phyloP scores from a whole-genome alignment of 345 rosid species.

The Citrus cavaleriei region DNA sequence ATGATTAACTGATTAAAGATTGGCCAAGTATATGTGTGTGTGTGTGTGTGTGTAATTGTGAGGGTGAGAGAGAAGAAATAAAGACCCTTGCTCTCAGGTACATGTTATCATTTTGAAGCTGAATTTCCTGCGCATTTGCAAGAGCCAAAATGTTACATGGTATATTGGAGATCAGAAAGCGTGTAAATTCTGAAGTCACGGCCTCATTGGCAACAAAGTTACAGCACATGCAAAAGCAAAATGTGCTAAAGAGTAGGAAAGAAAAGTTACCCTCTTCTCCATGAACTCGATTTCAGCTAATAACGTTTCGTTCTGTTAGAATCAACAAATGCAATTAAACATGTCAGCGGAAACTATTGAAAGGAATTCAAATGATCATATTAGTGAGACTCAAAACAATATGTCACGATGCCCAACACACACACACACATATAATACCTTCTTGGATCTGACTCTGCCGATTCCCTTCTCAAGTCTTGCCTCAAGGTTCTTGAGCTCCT shows the following conservation, averaged over 20 bases:
- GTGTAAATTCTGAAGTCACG: not conserved
- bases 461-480: slow-evolving; percentile 75
- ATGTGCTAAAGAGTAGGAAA: not conserved
- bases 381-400: not conserved
- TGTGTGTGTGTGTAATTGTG: not conserved
- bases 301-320: slow-evolving; percentile 68
- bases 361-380: not conserved
- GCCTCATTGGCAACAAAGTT: too few relatives aligned
- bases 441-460: slow-evolving; percentile 76
- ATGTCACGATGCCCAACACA: not conserved
- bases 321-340: not conserved
- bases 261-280: slow-evolving; percentile 79
- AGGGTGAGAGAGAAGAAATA: not conserved
- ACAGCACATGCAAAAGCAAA: not conserved
- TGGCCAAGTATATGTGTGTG: not conserved
- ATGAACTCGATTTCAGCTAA: slow-evolving; percentile 86
- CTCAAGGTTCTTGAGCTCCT: slow-evolving; percentile 85
- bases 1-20: not conserved
- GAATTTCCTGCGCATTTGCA: slow-evolving; percentile 54
- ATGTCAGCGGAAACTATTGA: slow-evolving; percentile 9
- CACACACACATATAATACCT: slow-evolving; percentile 35
- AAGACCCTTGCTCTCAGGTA: slow-evolving; percentile 68
- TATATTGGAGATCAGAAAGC: too few relatives aligned
- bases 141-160: not conserved
- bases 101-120: slow-evolving; percentile 80